A percentile compares a stretch with the other conserved stretches of the same genome.
Evolutionary conservation across 2,329 filamentous ascomycete genomes (phyloP).

Genomic region (Ophiostoma tasmaniense): DNA sequence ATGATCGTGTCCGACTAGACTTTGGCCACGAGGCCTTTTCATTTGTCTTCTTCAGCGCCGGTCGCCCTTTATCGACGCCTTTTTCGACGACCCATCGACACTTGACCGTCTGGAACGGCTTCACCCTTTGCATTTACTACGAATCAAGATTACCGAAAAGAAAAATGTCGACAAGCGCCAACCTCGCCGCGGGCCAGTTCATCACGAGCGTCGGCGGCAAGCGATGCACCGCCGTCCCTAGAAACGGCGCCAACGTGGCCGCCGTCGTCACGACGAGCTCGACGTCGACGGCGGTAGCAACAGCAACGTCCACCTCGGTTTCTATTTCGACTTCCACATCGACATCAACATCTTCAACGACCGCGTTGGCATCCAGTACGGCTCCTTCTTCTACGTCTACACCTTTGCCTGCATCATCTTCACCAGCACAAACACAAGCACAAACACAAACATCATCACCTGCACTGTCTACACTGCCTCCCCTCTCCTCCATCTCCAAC

Average conservation of each 20-base stretch:
- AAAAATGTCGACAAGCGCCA: conserved; percentile 35
- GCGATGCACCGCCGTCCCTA: conserved; percentile 47
- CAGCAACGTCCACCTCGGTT: conserved; percentile 1
- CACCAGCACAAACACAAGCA: too few species aligned
- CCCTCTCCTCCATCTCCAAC: neutral
- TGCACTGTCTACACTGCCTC: neutral
- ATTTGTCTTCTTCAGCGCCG: conserved; percentile 32
- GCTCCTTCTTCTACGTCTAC: neutral
- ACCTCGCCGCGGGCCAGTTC: conserved; percentile 39
- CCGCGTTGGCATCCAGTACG: conserved; percentile 17
- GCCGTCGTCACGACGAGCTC: conserved; percentile 12
- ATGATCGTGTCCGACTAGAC: conserved; percentile 33
- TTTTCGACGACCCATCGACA: conserved; percentile 6
- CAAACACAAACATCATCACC: neutral
- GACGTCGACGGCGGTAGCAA: conserved; percentile 19
- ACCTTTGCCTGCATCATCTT: neutral
- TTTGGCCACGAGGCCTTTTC: conserved; percentile 32
- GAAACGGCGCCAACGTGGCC: conserved; percentile 20
- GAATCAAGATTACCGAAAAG: conserved; percentile 24
- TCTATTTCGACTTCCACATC: conserved; percentile 6
- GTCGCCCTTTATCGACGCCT: conserved; percentile 29
- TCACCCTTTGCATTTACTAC: neutral
- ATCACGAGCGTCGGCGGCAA: conserved; percentile 42
- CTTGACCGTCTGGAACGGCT: conserved; percentile 20
- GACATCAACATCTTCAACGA: conserved; percentile 20